Percentiles rank a stretch among this genome's conserved stretches.
These are phyloP conservation scores for Emmonsiellopsis sp. DNA, from an alignment of 2,329 filamentous ascomycete genomes.

Conservation along the genomic window DNA sequence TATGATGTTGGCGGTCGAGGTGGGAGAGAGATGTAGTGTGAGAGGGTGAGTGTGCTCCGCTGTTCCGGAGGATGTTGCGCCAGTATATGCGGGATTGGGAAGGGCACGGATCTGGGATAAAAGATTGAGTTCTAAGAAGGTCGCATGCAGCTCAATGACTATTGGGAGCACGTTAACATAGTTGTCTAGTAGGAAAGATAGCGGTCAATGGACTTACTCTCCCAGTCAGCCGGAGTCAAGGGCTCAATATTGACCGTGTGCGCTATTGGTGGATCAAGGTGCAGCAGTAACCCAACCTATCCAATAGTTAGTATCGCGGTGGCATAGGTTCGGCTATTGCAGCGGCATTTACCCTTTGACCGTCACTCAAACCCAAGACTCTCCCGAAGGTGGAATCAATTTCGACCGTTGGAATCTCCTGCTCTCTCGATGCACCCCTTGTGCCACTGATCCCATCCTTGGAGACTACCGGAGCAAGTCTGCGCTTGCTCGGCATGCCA, in stretches of 20 bases:
- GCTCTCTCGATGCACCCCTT: constrained; percentile 55
- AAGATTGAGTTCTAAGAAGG: constrained; percentile 89
- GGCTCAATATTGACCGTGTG: constrained; percentile 97
- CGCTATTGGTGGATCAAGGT: constrained; percentile 81
- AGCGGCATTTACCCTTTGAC: constrained; percentile 58
- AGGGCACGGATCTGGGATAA: constrained; percentile 86
- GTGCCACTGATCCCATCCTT: constrained; percentile 61
- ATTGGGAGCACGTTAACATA: constrained; percentile 10
- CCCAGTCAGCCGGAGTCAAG: constrained; percentile 91
- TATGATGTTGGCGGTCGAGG: constrained; percentile 85
- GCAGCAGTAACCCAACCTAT: constrained; percentile 56
- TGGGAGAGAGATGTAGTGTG: constrained; percentile 87
- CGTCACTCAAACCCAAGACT: constrained; percentile 67
- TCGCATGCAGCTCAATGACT: constrained; percentile 92
- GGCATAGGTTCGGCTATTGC: background rate
- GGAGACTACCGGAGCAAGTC: constrained; percentile 61
- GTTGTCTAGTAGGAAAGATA: constrained; percentile 3
- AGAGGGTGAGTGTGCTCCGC: constrained; percentile 62
- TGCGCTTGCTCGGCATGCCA: constrained; percentile 90
- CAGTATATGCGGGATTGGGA: constrained; percentile 67
- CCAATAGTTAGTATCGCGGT: constrained; percentile 15
- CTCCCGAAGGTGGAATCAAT: constrained; percentile 77
- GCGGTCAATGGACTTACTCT: constrained; percentile 47
- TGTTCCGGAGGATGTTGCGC: constrained; percentile 37
- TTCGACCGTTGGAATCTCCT: constrained; percentile 71